Conservation (phyloP, 257 asterid genomes). For the Solanum paucissectum region DNA sequence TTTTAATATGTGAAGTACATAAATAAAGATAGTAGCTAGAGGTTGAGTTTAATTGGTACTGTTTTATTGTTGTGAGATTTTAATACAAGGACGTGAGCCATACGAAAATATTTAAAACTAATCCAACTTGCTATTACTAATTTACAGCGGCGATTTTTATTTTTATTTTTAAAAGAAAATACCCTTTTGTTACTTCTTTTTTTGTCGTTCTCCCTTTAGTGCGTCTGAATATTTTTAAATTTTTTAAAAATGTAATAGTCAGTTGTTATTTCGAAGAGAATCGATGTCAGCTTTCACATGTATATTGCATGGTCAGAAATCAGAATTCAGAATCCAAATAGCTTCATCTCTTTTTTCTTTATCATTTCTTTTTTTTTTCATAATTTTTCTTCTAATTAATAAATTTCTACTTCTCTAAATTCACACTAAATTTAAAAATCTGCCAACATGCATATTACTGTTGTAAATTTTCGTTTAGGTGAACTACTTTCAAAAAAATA, state of each 20-base stretch:
- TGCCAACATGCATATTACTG: neutral
- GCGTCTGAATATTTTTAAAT: neutral
- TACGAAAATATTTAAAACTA: neutral
- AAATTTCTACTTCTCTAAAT: neutral
- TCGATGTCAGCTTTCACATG: constrained; percentile 22
- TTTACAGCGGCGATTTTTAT: neutral
- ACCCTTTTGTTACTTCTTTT: neutral
- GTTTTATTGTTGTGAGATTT: neutral
- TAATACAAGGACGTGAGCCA: neutral
- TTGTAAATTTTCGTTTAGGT: neutral
- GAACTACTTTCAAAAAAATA: neutral
- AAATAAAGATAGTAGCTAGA: neutral
- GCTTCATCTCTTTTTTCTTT: neutral
- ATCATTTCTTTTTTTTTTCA: neutral
- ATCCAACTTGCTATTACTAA: neutral
- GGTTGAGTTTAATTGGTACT: neutral
- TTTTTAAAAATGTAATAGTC: neutral
- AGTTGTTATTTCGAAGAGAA: neutral
- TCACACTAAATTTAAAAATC: neutral
- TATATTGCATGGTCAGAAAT: neutral
- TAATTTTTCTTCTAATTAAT: neutral
- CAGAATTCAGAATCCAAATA: neutral
- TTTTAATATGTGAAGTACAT: neutral
- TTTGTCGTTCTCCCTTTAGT: neutral
- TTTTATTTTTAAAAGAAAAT: too few species aligned